Percentiles rank a stretch among this genome's conserved stretches.
These are phyloP conservation scores for Phaseolus coccineus DNA, from an alignment of 331 rosid genomes.

Conservation along the genomic window DNA sequence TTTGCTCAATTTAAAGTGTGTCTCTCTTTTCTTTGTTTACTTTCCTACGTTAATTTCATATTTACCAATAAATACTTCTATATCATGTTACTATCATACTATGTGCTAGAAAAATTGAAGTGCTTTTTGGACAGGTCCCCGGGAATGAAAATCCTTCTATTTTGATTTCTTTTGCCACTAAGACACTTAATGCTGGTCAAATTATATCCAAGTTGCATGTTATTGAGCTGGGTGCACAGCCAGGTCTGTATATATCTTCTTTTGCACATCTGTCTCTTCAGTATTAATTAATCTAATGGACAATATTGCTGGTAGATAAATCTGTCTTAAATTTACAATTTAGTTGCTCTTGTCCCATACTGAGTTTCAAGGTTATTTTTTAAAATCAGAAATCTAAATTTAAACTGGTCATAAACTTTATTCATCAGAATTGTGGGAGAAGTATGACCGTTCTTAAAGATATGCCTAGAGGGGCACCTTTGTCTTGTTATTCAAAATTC, in stretches of 20 bases:
- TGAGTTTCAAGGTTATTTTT: constrained; percentile 13
- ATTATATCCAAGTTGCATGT: constrained; percentile 90
- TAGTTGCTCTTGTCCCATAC: constrained; percentile 17
- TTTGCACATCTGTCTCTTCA: constrained; percentile 15
- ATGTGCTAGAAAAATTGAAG: constrained; percentile 24
- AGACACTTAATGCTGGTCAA: constrained; percentile 95
- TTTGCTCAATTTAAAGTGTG: constrained; percentile 94
- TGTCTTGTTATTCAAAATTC: constrained; percentile 35
- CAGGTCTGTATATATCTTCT: constrained; percentile 64
- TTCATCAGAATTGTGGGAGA: background rate
- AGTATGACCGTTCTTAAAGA: constrained; percentile 24
- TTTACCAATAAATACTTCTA: constrained; percentile 28
- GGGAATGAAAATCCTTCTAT: constrained; percentile 93
- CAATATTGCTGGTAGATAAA: constrained; percentile 25
- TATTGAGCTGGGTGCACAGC: constrained; percentile 99
- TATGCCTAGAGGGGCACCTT: constrained; percentile 19
- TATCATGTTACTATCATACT: constrained; percentile 15
- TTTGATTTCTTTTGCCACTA: constrained; percentile 93
- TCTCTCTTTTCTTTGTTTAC: background rate
- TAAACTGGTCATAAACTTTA: constrained; percentile 12
- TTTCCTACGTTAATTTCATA: constrained; percentile 22
- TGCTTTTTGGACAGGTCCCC: constrained; percentile 61
- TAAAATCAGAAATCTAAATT: constrained; percentile 7
- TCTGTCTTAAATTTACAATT: constrained; percentile 19
- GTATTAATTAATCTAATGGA: constrained; percentile 6